phyloP scores from a whole-genome alignment of 257 asterid species.

The Petrea volubilis region DNA sequence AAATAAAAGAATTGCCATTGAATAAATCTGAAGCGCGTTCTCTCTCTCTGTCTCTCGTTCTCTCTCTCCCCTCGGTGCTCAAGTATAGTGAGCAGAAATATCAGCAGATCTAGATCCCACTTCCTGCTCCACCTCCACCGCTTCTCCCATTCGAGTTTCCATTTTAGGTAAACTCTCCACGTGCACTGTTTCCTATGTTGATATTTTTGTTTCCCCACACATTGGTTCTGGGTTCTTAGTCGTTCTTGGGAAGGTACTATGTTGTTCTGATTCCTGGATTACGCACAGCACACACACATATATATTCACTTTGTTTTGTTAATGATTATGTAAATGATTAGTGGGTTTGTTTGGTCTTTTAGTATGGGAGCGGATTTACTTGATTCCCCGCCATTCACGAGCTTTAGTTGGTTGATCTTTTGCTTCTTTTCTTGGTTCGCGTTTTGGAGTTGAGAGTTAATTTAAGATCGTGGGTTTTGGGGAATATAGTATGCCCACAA shows the following conservation, averaged over 20 bases:
- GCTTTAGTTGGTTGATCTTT: slow-evolving; percentile 13
- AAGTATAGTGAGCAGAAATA: slow-evolving; percentile 14
- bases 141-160: slow-evolving; percentile 13
- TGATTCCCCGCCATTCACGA: background rate
- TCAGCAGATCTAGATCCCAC: slow-evolving; percentile 47
- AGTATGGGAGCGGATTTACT: background rate
- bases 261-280: slow-evolving; percentile 8
- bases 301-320: background rate
- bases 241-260: background rate
- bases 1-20: slow-evolving; percentile 6
- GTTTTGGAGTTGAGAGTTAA: slow-evolving; percentile 1
- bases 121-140: slow-evolving; percentile 16
- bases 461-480: background rate
- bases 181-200: background rate
- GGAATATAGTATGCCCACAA: background rate
- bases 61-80: slow-evolving; percentile 13
- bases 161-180: slow-evolving; percentile 16
- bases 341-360: background rate
- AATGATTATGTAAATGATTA: slow-evolving; percentile 4
- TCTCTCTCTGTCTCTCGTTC: no score
- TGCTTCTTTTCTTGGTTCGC: background rate
- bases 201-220: background rate
- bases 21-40: slow-evolving; percentile 26
- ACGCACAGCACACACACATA: background rate
- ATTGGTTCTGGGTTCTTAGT: background rate